Evolutionary conservation across 371 early-diverging fungal species (phyloP).

Genomic region (Syncephalastrum racemosum): DNA sequence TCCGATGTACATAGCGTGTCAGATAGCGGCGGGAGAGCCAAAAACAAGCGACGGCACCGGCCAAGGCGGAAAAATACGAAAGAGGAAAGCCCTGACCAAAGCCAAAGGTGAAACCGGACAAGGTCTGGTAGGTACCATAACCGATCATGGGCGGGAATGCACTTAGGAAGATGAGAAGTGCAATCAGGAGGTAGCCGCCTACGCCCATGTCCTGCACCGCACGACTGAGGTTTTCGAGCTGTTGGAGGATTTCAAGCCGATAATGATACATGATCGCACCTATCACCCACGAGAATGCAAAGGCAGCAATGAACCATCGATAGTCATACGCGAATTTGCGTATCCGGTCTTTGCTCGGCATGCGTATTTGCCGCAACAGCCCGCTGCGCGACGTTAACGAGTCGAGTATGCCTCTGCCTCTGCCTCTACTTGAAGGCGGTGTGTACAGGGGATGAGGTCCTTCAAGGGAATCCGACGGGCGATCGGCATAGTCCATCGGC

Average conservation of each 20-base stretch:
- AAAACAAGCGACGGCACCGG: constrained; percentile 66
- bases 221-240: constrained; percentile 34
- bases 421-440: no score
- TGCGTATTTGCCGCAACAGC: no score
- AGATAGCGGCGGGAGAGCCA: constrained; percentile 54
- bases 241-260: constrained; percentile 31
- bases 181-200: constrained; percentile 43
- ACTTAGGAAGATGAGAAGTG: constrained; percentile 47
- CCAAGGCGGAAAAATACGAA: constrained; percentile 57
- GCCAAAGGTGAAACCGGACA: constrained; percentile 71
- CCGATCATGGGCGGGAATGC: constrained; percentile 73
- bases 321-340: constrained; percentile 12
- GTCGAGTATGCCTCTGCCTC: no score
- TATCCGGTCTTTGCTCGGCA: neutral
- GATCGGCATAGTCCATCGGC: no score
- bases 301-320: constrained; percentile 13
- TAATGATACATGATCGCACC: constrained; percentile 26
- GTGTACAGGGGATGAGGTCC: no score
- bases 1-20: constrained; percentile 46
- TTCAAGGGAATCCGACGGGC: no score
- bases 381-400: no score
- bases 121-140: constrained; percentile 61
- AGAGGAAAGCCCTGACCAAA: constrained; percentile 59
- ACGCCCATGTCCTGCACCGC: constrained; percentile 33
- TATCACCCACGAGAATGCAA: constrained; percentile 14